phyloP scores from a whole-genome alignment of 495 filamentous ascomycete genomes.

The Lasiosphaeria miniovina region DNA sequence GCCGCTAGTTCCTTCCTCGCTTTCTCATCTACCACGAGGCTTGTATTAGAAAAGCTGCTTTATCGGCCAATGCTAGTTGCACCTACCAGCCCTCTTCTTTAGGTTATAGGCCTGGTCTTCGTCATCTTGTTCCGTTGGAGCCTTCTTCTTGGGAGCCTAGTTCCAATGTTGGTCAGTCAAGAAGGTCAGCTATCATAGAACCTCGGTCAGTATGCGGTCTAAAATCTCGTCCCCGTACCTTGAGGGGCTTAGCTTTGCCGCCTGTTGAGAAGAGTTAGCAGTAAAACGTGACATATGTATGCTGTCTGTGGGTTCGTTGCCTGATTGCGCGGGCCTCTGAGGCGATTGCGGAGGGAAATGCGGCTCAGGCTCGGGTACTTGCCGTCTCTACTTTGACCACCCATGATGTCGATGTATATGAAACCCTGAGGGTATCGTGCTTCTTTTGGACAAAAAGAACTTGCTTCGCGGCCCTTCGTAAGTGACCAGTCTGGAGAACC shows the following conservation, averaged over 20 bases:
- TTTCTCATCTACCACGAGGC: conserved; percentile 60
- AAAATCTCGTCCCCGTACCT: conserved; percentile 38
- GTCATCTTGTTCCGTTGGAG: conserved; percentile 66
- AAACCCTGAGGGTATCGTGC: not conserved
- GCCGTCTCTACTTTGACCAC: conserved; percentile 69
- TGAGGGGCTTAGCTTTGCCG: conserved; percentile 83
- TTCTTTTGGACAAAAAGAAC: not conserved
- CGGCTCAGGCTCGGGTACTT: conserved; percentile 3
- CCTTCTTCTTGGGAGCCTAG: conserved; percentile 66
- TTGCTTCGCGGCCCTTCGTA: not conserved
- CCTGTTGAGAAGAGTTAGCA: conserved; percentile 45
- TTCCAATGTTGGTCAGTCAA: not conserved
- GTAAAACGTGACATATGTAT: not conserved
- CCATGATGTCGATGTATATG: conserved; percentile 46
- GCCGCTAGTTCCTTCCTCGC: conserved; percentile 70
- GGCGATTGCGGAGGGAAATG: not conserved
- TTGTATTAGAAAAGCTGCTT: conserved; percentile 12
- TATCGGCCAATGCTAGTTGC: not conserved
- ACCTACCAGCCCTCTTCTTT: conserved; percentile 69
- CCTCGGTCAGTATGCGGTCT: too few species aligned
- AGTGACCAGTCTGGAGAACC: not conserved
- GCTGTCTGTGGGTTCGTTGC: too few species aligned
- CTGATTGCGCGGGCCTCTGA: not conserved
- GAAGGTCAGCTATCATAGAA: not conserved
- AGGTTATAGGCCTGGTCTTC: conserved; percentile 72